Evolutionary conservation across 345 rosid genomes (phyloP).

Genomic region (Pugionium cornutum): DNA sequence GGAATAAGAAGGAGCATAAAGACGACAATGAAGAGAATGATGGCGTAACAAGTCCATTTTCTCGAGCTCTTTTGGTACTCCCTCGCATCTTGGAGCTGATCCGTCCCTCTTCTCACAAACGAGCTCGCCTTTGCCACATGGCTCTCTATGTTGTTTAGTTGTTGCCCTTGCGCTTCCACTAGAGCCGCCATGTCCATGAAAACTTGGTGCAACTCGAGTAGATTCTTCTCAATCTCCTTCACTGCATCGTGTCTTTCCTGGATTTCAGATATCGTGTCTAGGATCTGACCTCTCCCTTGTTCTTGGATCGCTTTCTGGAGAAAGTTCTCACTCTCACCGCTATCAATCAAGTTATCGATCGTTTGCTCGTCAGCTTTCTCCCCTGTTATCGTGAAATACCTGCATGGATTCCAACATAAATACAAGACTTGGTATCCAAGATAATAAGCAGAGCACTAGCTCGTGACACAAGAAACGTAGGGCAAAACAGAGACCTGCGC

Average conservation of each 20-base stretch:
- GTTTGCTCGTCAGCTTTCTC: slow-evolving; percentile 70
- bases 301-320: slow-evolving; percentile 86
- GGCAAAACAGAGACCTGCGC: slow-evolving; percentile 47
- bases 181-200: slow-evolving; percentile 87
- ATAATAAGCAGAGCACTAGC: background rate
- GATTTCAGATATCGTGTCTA: slow-evolving; percentile 81
- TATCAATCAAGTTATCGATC: slow-evolving; percentile 68
- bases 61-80: slow-evolving; percentile 75
- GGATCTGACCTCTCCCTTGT: slow-evolving; percentile 80
- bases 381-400: slow-evolving; percentile 79
- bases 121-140: slow-evolving; percentile 82
- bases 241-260: slow-evolving; percentile 86
- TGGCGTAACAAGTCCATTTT: slow-evolving; percentile 71
- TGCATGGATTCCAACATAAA: background rate
- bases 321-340: slow-evolving; percentile 84
- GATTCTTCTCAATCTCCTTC: slow-evolving; percentile 83
- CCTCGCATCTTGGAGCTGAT: slow-evolving; percentile 64
- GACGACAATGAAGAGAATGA: slow-evolving; percentile 48
- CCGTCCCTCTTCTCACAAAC: slow-evolving; percentile 74
- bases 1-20: slow-evolving; percentile 54
- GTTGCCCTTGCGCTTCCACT: slow-evolving; percentile 85
- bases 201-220: slow-evolving; percentile 78
- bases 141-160: slow-evolving; percentile 77
- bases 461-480: background rate
- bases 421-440: background rate